phyloP scores from a whole-genome alignment of 2,329 filamentous ascomycete species.

The Tolypocladium sp. region DNA sequence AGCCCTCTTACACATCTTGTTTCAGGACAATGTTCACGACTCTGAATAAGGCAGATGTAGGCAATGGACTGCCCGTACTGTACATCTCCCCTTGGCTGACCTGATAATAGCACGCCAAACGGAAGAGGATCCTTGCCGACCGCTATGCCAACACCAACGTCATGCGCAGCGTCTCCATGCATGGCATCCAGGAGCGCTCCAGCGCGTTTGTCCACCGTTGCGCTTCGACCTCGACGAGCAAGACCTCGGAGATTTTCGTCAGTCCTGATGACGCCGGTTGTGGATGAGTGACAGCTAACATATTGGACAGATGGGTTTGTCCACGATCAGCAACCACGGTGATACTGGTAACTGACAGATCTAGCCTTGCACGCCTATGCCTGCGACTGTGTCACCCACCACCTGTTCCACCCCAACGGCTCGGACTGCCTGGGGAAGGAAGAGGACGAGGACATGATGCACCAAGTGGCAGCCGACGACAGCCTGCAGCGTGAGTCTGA shows the following conservation, averaged over 20 bases:
- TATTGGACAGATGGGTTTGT: conserved; percentile 19
- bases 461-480: conserved; percentile 57
- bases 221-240: conserved; percentile 26
- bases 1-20: neutral
- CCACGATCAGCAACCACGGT: neutral
- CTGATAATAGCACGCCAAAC: conserved; percentile 44
- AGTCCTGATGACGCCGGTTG: conserved; percentile 6
- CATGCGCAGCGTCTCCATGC: conserved; percentile 43
- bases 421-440: conserved; percentile 46
- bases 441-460: conserved; percentile 57
- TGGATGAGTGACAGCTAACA: conserved; percentile 2
- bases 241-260: conserved; percentile 53
- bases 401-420: conserved; percentile 59
- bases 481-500: conserved; percentile 51
- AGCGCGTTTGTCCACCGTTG: conserved; percentile 46
- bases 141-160: conserved; percentile 62
- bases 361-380: conserved; percentile 54
- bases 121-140: conserved; percentile 55
- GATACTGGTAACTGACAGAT: conserved; percentile 7
- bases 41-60: conserved; percentile 42
- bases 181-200: conserved; percentile 49
- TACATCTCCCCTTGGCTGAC: neutral
- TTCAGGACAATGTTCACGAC: conserved; percentile 51
- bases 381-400: conserved; percentile 59
- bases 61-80: conserved; percentile 8